These are phyloP conservation scores for Strigomonas oncopelti DNA, from an alignment of 208 protist genomes.

Conservation along the genomic window DNA sequence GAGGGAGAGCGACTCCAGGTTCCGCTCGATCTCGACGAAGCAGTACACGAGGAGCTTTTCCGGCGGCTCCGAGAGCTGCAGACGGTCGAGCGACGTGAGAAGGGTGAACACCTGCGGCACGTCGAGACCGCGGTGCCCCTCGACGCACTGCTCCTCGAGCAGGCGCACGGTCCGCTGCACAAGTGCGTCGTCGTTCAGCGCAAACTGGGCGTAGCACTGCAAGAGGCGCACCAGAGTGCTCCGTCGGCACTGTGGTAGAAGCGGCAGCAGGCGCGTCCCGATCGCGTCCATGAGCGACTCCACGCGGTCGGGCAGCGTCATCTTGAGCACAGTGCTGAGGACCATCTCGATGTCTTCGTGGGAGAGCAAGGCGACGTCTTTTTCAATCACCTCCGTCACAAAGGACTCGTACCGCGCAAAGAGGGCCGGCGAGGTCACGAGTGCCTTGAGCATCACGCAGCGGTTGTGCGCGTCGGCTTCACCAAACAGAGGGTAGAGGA, in stretches of 20 bases:
- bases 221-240: slow-evolving; percentile 78
- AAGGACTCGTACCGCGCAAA: slow-evolving; percentile 46
- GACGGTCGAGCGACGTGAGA: slow-evolving; percentile 43
- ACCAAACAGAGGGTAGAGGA: slow-evolving; percentile 26
- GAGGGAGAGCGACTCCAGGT: slow-evolving; percentile 34
- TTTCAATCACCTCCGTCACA: slow-evolving; percentile 36
- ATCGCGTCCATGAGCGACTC: slow-evolving; percentile 76
- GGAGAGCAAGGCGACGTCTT: slow-evolving; percentile 56
- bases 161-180: slow-evolving; percentile 24
- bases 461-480: slow-evolving; percentile 77
- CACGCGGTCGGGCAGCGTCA: slow-evolving; percentile 24
- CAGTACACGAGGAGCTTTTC: slow-evolving; percentile 44
- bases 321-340: slow-evolving; percentile 43
- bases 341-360: slow-evolving; percentile 77
- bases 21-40: slow-evolving; percentile 63
- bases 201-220: slow-evolving; percentile 69
- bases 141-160: slow-evolving; percentile 58
- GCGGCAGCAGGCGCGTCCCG: slow-evolving; percentile 56
- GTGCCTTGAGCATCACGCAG: slow-evolving; percentile 70
- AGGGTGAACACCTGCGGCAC: slow-evolving; percentile 57
- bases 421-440: slow-evolving; percentile 35
- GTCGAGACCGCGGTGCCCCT: slow-evolving; percentile 33
- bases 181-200: slow-evolving; percentile 51
- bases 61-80: slow-evolving; percentile 31
- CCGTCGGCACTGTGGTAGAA: slow-evolving; percentile 57